A percentile compares a stretch with the other conserved stretches of the same genome.
Evolutionary conservation across 176 grass and related monocot species (phyloP).

Genomic region (Phyllostachys edulis): DNA sequence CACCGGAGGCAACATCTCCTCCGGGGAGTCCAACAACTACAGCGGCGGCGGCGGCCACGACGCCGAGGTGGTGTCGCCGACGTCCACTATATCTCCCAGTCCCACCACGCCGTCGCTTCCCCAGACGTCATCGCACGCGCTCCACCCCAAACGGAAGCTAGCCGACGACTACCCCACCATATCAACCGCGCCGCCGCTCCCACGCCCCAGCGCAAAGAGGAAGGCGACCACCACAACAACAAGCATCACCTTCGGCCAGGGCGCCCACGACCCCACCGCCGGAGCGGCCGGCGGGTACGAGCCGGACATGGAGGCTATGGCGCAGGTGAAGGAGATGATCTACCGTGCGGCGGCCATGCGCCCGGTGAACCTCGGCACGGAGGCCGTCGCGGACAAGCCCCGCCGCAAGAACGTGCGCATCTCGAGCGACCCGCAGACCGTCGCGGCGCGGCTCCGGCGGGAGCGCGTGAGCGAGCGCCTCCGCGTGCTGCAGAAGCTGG

Average conservation of each 20-base stretch:
- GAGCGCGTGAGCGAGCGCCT: conserved; percentile 76
- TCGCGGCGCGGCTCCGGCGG: conserved; percentile 72
- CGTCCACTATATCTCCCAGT: conserved; percentile 49
- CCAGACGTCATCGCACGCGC: neutral
- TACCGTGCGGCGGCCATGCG: conserved; percentile 80
- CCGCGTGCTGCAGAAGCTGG: conserved; percentile 72
- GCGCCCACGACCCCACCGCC: neutral
- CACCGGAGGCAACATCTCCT: conserved; percentile 66
- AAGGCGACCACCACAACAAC: neutral
- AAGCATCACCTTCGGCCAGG: conserved; percentile 46
- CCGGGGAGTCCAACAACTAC: conserved; percentile 68
- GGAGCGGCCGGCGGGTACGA: conserved; percentile 36
- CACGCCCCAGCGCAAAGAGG: neutral
- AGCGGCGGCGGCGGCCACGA: conserved; percentile 34
- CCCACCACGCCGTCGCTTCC: neutral
- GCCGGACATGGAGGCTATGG: conserved; percentile 78
- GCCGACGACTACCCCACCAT: conserved; percentile 13
- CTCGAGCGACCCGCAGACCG: conserved; percentile 85
- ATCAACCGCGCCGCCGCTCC: neutral
- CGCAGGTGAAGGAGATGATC: conserved; percentile 89
- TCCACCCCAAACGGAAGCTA: conserved; percentile 38
- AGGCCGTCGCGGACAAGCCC: conserved; percentile 20
- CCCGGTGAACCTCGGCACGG: conserved; percentile 53
- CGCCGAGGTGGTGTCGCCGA: conserved; percentile 62
- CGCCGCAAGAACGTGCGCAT: conserved; percentile 82